These are phyloP conservation scores for Ploettnerulaceae sp. DNA, from an alignment of 2,329 filamentous ascomycete species.

Conservation along the genomic window DNA sequence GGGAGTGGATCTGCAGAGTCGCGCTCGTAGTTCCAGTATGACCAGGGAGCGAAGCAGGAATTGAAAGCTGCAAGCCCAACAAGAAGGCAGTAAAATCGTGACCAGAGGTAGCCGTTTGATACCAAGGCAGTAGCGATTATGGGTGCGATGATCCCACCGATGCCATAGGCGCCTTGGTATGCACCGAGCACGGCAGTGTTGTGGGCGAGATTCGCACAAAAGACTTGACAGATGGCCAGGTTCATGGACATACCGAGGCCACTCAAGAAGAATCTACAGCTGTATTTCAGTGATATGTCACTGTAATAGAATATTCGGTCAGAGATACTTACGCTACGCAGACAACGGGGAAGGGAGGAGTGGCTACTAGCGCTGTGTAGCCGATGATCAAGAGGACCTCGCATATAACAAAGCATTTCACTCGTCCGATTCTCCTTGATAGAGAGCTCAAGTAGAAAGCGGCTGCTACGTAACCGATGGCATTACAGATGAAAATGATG, in stretches of 20 bases:
- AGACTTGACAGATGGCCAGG: conserved; percentile 53
- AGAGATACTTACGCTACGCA: conserved; percentile 44
- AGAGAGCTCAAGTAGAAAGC: conserved; percentile 60
- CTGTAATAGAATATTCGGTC: too few species aligned
- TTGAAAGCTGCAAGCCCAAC: conserved; percentile 54
- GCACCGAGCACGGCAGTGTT: conserved; percentile 51
- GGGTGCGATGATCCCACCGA: conserved; percentile 61
- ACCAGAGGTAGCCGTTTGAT: conserved; percentile 63
- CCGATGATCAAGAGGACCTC: conserved; percentile 52
- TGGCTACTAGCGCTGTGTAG: conserved; percentile 58
- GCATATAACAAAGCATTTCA: conserved; percentile 54
- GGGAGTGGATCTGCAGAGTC: conserved; percentile 53
- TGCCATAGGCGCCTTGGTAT: conserved; percentile 61
- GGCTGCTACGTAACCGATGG: conserved; percentile 69
- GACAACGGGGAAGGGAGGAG: conserved; percentile 64
- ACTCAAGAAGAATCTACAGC: conserved; percentile 58
- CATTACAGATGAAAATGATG: conserved; percentile 73
- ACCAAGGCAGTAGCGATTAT: conserved; percentile 63
- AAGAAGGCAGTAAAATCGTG: conserved; percentile 64
- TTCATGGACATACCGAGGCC: conserved; percentile 52
- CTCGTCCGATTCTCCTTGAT: conserved; percentile 56
- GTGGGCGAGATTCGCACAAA: conserved; percentile 48
- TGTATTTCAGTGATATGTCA: background rate
- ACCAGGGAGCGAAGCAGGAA: conserved; percentile 52
- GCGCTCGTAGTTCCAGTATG: conserved; percentile 63